Percentiles rank a stretch among this genome's conserved stretches.
phyloP scores from a whole-genome alignment of 768 basidiomycete genomes.

The Bullera alba region DNA sequence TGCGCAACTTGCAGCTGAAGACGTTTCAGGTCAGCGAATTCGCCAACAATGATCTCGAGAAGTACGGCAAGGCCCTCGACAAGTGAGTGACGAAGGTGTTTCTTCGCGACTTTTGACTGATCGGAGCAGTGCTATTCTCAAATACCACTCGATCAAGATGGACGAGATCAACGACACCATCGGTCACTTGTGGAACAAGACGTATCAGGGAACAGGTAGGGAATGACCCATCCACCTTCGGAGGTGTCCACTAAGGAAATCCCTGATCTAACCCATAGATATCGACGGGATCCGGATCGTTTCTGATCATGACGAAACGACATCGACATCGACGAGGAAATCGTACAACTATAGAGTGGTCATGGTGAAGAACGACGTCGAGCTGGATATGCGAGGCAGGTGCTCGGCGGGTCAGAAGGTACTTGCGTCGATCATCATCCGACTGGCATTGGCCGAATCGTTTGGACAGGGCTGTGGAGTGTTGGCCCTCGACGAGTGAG shows the following conservation, averaged over 20 bases:
- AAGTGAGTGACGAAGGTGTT: conserved; percentile 55
- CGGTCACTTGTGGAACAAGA: conserved; percentile 95
- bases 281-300: conserved; percentile 95
- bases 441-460: conserved; percentile 91
- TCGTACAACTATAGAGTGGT: conserved; percentile 98
- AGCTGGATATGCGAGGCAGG: conserved; percentile 99
- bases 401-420: conserved; percentile 99
- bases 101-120: conserved; percentile 17
- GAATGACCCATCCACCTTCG: background rate
- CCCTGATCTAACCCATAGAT: conserved; percentile 57
- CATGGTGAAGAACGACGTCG: conserved; percentile 98
- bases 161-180: conserved; percentile 98
- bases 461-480: conserved; percentile 98
- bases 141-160: conserved; percentile 95
- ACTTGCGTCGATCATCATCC: conserved; percentile 94
- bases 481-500: conserved; percentile 79
- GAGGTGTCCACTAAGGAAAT: no score
- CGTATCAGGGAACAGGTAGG: conserved; percentile 93
- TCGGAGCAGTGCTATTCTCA: conserved; percentile 81
- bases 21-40: conserved; percentile 88
- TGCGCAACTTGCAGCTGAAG: background rate
- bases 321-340: conserved; percentile 60
- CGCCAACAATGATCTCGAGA: conserved; percentile 94
- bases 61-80: conserved; percentile 94
- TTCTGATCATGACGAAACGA: conserved; percentile 84